A percentile compares a stretch with the other conserved stretches of the same genome.
Evolutionary conservation across 805 yeast species (phyloP).

Genomic region (Candida ficus): DNA sequence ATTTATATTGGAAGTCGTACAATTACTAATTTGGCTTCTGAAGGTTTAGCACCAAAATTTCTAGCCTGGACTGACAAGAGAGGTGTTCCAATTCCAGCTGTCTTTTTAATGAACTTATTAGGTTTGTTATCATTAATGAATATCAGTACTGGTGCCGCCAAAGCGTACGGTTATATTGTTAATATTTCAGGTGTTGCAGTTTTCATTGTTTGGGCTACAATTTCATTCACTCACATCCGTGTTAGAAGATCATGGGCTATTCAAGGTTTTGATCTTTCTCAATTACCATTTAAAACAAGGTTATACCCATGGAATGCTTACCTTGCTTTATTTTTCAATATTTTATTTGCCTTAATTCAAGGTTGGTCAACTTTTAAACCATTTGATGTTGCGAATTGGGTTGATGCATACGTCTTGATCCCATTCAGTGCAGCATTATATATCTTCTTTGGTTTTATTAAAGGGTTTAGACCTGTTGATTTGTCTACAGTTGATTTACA

Average conservation of each 20-base stretch:
- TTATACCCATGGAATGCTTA: conserved; percentile 39
- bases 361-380: conserved; percentile 50
- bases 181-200: conserved; percentile 75
- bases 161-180: conserved; percentile 65
- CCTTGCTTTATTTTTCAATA: conserved; percentile 33
- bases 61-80: conserved; percentile 45
- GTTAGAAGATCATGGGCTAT: conserved; percentile 60
- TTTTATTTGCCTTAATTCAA: conserved; percentile 40
- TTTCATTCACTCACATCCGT: conserved; percentile 58
- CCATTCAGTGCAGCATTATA: conserved; percentile 49
- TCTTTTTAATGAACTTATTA: conserved; percentile 48
- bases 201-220: conserved; percentile 66
- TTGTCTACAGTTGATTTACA: conserved; percentile 43
- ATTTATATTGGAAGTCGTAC: conserved; percentile 69
- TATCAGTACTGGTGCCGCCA: conserved; percentile 44
- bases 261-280: conserved; percentile 60
- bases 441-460: conserved; percentile 35
- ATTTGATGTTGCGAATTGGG: conserved; percentile 41
- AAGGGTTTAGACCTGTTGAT: conserved; percentile 35
- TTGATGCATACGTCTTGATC: conserved; percentile 59
- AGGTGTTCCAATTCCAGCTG: conserved; percentile 65
- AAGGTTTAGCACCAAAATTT: conserved; percentile 53
- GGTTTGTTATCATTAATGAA: conserved; percentile 64
- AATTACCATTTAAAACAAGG: conserved; percentile 68
- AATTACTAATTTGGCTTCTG: conserved; percentile 56